Conservation (phyloP, 1,139 yeast genomes). For the Pneumocystis oryctolagi region DNA sequence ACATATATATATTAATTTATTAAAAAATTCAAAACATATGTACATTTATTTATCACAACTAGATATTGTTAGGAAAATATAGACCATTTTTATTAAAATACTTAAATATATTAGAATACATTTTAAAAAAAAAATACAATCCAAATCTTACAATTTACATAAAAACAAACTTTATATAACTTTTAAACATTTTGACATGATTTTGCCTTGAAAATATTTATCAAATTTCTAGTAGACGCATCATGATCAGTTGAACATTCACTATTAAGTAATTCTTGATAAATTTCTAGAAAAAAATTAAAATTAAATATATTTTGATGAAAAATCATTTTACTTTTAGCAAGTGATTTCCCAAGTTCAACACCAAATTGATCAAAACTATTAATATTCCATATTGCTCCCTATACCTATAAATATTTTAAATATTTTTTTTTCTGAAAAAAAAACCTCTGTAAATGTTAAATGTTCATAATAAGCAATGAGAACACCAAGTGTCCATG, state of each 20-base stretch:
- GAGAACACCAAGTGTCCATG: slow-evolving; percentile 86
- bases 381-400: slow-evolving; percentile 98
- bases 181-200: not conserved
- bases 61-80: not conserved
- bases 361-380: slow-evolving; percentile 99
- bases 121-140: not conserved
- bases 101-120: not conserved
- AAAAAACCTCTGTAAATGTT: slow-evolving; percentile 60
- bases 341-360: slow-evolving; percentile 93
- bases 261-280: not conserved
- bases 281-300: not conserved
- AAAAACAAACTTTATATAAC: not conserved
- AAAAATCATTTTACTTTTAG: slow-evolving; percentile 39
- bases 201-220: not conserved
- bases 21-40: not conserved
- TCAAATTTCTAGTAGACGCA: not conserved
- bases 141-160: not conserved
- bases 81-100: not conserved
- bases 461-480: slow-evolving; percentile 96
- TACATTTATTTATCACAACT: not conserved
- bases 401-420: slow-evolving; percentile 22
- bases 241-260: not conserved
- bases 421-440: not conserved
- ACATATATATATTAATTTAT: not conserved
- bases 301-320: not conserved